A percentile compares a stretch with the other conserved stretches of the same genome.
Evolutionary conservation across 2,329 filamentous ascomycete species (phyloP).

Genomic region (Chaetomium globosum): DNA sequence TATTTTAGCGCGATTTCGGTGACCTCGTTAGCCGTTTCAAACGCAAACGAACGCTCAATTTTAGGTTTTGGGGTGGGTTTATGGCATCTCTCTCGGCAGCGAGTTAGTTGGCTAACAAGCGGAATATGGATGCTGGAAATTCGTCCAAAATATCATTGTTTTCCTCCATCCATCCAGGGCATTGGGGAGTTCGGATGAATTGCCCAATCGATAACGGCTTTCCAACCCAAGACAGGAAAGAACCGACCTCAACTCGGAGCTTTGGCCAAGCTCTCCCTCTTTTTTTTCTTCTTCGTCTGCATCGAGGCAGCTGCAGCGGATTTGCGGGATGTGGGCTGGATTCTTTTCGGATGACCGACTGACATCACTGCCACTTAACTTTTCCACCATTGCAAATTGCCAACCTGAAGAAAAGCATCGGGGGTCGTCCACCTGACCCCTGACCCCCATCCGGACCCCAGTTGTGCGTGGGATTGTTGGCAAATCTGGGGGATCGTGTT

Average conservation of each 20-base stretch:
- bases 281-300: not conserved
- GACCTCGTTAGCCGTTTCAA: conserved; percentile 12
- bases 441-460: not conserved
- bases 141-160: not conserved
- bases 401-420: conserved; percentile 4
- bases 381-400: conserved; percentile 3
- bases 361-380: not conserved
- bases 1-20: conserved; percentile 15
- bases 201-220: not conserved
- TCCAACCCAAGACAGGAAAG: not conserved
- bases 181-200: not conserved
- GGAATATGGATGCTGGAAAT: too few relatives aligned
- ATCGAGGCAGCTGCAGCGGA: conserved; percentile 6
- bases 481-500: conserved; percentile 26
- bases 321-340: not conserved
- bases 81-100: too few relatives aligned
- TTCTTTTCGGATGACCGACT: not conserved
- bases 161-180: too few relatives aligned
- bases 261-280: not conserved
- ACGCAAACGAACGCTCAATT: conserved; percentile 1
- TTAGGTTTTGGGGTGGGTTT: too few relatives aligned
- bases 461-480: conserved; percentile 6
- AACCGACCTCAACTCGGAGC: not conserved
- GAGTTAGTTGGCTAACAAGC: too few relatives aligned
- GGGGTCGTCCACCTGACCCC: conserved; percentile 14